Evolutionary conservation across 192 early-diverging fungal species (phyloP), one percentile per base, ranked within the genome.

Genomic region (Coemansia sp.): DNA sequence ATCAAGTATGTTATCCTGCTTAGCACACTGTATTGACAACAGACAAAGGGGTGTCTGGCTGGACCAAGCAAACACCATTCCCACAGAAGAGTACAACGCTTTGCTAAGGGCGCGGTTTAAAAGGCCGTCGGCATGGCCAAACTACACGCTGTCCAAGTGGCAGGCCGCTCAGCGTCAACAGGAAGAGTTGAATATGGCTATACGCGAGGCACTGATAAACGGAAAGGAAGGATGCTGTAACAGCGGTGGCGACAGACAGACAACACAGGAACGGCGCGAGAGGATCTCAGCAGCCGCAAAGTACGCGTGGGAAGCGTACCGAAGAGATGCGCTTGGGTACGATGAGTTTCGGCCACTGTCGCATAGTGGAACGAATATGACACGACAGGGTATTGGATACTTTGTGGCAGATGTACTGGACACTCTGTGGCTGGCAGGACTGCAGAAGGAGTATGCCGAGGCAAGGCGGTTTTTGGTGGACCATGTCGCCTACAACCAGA

Each of bases 331-430:
- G 0, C 95, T 91, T 83, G 93, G 93, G n/a, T 76, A 70, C 39
- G 96, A 98, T 65, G 93, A 96, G 74, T 90, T 95, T 56, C 83
- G 85, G 43, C 94, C 96, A 5, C 61, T 94, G 11, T 85, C 90
- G 4, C 85, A 85, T 45, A 50, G 45, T 6, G 93, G 93, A 9
- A 71, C 74, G 13, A 89, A 93, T 58, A 87, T 92, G 85, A 76
- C 89, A 6, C 42, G 37, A 12, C 40, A 49, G 32, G 86, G 91
- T 6, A 74, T 92, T 47, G 96, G 96, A 0, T 87, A 93, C 60
- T 93, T 91, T 53, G 90, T 95, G 47, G 82, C 94, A n/a, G 96
- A 98, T 72, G 85, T 91, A 5, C 72, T 96, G 19, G 95, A 96
- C 69, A 96, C 96, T 5, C 85, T 95, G 54, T 72, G 87, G 19